phyloP scores from a whole-genome alignment of 1,284 basidiomycete genomes.

The Ustilago nuda region DNA sequence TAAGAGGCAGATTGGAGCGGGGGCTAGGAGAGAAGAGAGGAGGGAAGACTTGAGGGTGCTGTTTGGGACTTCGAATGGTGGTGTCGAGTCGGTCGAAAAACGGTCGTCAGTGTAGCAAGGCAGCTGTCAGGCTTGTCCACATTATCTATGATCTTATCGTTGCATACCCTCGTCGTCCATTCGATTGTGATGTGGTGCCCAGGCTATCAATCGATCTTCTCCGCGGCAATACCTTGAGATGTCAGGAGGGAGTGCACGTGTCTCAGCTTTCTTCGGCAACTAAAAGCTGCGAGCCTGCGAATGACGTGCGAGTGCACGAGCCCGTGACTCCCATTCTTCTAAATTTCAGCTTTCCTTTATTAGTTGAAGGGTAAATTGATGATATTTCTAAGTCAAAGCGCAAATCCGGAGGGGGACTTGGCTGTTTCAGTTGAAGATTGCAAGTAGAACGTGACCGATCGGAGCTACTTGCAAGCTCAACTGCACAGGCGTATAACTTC shows the following conservation, averaged over 20 bases:
- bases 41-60: slow-evolving; percentile 59
- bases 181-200: not conserved
- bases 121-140: not conserved
- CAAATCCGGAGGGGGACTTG: too few relatives aligned
- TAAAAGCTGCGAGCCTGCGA: not conserved
- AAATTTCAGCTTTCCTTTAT: not conserved
- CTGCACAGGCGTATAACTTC: too few relatives aligned
- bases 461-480: too few relatives aligned
- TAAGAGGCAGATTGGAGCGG: slow-evolving; percentile 33
- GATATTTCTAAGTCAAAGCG: too few relatives aligned
- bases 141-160: not conserved
- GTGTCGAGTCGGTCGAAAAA: slow-evolving; percentile 27
- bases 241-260: not conserved
- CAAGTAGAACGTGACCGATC: too few relatives aligned
- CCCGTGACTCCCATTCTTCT: slow-evolving; percentile 1
- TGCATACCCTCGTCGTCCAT: not conserved
- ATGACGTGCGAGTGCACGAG: slow-evolving; percentile 4
- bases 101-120: not conserved
- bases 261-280: not conserved
- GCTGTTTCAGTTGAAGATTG: too few relatives aligned
- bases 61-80: slow-evolving; percentile 39
- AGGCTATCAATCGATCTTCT: not conserved
- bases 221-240: not conserved
- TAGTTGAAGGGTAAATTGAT: not conserved
- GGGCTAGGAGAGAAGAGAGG: slow-evolving; percentile 30